A percentile compares a stretch with the other conserved stretches of the same genome.
These are phyloP conservation scores for Penstemon barbatus DNA, from an alignment of 257 asterid genomes.

Conservation along the genomic window DNA sequence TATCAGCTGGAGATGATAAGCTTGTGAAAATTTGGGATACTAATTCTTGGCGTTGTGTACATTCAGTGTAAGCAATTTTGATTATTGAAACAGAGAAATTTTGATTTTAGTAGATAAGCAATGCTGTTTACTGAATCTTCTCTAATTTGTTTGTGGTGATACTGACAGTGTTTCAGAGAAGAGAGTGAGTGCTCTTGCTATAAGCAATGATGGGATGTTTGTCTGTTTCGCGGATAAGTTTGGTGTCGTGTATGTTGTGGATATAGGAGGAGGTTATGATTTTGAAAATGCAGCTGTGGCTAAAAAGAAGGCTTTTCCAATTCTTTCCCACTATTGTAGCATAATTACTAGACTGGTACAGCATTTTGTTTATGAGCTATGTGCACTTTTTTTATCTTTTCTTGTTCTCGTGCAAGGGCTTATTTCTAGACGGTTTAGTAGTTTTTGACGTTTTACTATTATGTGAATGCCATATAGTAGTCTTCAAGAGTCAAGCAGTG, in stretches of 20 bases:
- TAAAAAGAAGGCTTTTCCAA: slow-evolving; percentile 66
- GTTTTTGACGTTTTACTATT: neutral
- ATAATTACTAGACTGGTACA: slow-evolving; percentile 91
- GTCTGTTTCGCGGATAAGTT: slow-evolving; percentile 91
- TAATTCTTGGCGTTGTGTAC: slow-evolving; percentile 69
- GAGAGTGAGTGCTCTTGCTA: slow-evolving; percentile 88
- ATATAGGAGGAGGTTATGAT: slow-evolving; percentile 42
- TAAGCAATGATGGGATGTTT: slow-evolving; percentile 59
- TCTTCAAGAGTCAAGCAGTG: neutral
- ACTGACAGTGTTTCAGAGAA: slow-evolving; percentile 75
- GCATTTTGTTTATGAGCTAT: slow-evolving; percentile 1
- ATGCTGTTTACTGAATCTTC: neutral
- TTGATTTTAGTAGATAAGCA: neutral
- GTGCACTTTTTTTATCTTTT: neutral
- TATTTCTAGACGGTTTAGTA: slow-evolving; percentile 5
- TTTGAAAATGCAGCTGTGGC: slow-evolving; percentile 35
- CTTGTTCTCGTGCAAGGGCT: slow-evolving; percentile 3
- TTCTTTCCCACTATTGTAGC: slow-evolving; percentile 95
- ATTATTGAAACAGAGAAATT: neutral
- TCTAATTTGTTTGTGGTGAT: slow-evolving; percentile 22
- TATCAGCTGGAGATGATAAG: slow-evolving; percentile 94
- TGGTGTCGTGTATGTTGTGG: slow-evolving; percentile 74
- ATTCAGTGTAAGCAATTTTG: slow-evolving; percentile 61
- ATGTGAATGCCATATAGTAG: neutral
- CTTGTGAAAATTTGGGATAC: slow-evolving; percentile 82